These are phyloP conservation scores for Dendrobium chrysotoxum DNA, from an alignment of 106 monocot species.

Conservation along the genomic window DNA sequence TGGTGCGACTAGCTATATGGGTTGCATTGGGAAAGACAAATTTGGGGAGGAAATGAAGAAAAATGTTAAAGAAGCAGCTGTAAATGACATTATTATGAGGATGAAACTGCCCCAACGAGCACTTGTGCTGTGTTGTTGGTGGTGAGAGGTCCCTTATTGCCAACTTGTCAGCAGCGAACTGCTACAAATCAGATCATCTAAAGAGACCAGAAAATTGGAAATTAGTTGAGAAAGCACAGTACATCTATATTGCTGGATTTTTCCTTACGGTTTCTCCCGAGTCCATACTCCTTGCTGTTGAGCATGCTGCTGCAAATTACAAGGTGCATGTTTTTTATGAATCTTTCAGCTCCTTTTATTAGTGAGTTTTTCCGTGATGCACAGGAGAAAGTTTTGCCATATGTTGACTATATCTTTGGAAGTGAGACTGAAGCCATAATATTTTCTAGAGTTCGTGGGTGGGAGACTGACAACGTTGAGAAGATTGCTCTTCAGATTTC, in stretches of 20 bases:
- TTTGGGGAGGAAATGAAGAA: slow-evolving; percentile 98
- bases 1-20: slow-evolving; percentile 93
- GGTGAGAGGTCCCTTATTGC: slow-evolving; percentile 91
- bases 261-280: slow-evolving; percentile 94
- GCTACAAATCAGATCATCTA: slow-evolving; percentile 85
- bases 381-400: slow-evolving; percentile 76
- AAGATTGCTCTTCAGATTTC: slow-evolving; percentile 93
- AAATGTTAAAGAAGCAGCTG: slow-evolving; percentile 56
- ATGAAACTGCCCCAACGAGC: slow-evolving; percentile 68
- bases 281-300: slow-evolving; percentile 82
- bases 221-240: slow-evolving; percentile 89
- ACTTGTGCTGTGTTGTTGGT: slow-evolving; percentile 90
- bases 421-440: slow-evolving; percentile 95
- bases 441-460: slow-evolving; percentile 77
- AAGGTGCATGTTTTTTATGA: slow-evolving; percentile 87
- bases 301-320: slow-evolving; percentile 86
- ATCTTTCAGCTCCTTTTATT: slow-evolving; percentile 96
- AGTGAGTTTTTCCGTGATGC: slow-evolving; percentile 82
- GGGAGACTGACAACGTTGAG: slow-evolving; percentile 92
- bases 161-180: slow-evolving; percentile 85
- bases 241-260: slow-evolving; percentile 97
- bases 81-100: slow-evolving; percentile 87
- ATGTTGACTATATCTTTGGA: slow-evolving; percentile 77
- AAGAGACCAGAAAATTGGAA: slow-evolving; percentile 92
- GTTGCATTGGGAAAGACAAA: slow-evolving; percentile 94